Base-by-base conservation (phyloP, 2,329 filamentous ascomycete genomes). In the Colletotrichum liriopes region DNA sequence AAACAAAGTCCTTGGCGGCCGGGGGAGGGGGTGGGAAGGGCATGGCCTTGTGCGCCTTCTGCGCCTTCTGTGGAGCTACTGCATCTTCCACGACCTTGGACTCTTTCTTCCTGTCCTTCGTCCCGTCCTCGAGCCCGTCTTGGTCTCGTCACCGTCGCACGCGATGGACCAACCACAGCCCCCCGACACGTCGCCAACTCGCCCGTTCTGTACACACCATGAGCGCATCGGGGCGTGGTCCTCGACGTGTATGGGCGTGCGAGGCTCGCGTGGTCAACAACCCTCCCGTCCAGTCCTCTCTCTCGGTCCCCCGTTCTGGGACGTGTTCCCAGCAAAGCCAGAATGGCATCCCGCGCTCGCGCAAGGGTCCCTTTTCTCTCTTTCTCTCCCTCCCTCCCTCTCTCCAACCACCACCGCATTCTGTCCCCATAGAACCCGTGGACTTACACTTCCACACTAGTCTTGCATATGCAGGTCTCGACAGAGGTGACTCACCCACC, bases 401-500 rank as follows among this genome's bases (percentile, higher is more conserved):
- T 23, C 8, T 49, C 14, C 29, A 12, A 18, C 23, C 4, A 43
- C 23, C 26, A 12, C 37, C 41, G 9, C n/a, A n/a, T 11, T 8
- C 39, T 20, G 26, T 29, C 59, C 26, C 59, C 59, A 49, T 62
- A n/a, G 20, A 49, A 45, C 59, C 43, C 41, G 59, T 62, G 12
- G 59, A 62, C 32, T 49, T 49, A 37, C 32, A 49, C 43, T 35
- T 35, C 43, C 35, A 61, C 55, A 39, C 64, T 67, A 72, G 67
- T 58, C 55, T 67, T 59, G 63, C 67, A 72, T 71, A 73, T 73
- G 63, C 71, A 72, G 68, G 71, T 67, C 67, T 73, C 67, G 62
- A 72, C 67, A 74, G 71, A 69, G 67, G 74, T 77, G 76, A 77
- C 72, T 77, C 76, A 77, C 75, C 71, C 71, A 70, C 76, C 74